Percentiles rank a stretch among this genome's conserved stretches.
These are phyloP conservation scores for Tylopilus sp. DNA, from an alignment of 1,284 basidiomycete species.

Conservation along the genomic window DNA sequence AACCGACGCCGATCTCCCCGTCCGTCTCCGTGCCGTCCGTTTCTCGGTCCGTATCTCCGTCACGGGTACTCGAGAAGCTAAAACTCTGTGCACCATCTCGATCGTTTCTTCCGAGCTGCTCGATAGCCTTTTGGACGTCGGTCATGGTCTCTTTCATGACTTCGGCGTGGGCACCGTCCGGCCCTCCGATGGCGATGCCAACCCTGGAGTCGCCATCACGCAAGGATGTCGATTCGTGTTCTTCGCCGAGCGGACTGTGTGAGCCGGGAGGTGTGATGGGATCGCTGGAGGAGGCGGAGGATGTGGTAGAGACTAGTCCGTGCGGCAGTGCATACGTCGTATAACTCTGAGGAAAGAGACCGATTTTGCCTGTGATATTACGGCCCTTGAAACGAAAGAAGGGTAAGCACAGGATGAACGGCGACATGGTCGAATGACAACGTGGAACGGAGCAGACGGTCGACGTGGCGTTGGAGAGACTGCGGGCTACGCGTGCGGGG, in stretches of 20 bases:
- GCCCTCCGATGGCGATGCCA: conserved; percentile 27
- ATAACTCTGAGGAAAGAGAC: conserved; percentile 90
- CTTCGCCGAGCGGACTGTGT: conserved; percentile 45
- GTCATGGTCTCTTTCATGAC: conserved; percentile 84
- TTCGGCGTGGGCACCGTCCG: conserved; percentile 35
- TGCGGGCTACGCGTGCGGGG: conserved; percentile 14
- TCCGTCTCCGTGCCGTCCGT: conserved; percentile 55
- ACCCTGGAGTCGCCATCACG: conserved; percentile 31
- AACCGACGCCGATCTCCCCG: conserved; percentile 45
- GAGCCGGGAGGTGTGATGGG: conserved; percentile 28
- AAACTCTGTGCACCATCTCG: conserved; percentile 59
- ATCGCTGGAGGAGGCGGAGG: conserved; percentile 22
- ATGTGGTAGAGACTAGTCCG: conserved; percentile 20
- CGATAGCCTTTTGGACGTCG: conserved; percentile 82
- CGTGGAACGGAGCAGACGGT: conserved; percentile 15
- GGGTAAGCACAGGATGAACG: conserved; percentile 23
- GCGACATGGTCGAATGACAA: conserved; percentile 21
- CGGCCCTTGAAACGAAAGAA: conserved; percentile 58
- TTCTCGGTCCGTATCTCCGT: conserved; percentile 51
- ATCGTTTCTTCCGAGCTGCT: conserved; percentile 57
- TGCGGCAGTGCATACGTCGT: conserved; percentile 60
- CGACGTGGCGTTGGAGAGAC: conserved; percentile 8
- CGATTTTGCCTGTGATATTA: conserved; percentile 75
- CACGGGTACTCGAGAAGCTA: conserved; percentile 64
- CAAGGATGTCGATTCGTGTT: conserved; percentile 37